These are phyloP conservation scores for Metschnikowia noctiluminum DNA, from an alignment of 805 yeast genomes.

Conservation along the genomic window DNA sequence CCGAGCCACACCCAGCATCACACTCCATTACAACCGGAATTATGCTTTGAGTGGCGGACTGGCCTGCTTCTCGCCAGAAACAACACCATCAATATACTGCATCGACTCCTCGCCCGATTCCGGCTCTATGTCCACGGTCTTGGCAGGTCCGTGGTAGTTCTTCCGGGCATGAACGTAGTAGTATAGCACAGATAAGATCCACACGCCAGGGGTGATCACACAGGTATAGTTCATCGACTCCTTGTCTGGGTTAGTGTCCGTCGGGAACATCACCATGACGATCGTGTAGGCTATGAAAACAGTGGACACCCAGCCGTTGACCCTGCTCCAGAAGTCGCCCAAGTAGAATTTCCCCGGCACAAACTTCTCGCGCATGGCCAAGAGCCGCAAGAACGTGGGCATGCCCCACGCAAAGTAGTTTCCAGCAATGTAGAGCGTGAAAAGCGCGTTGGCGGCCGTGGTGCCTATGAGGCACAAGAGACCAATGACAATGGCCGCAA, in stretches of 20 bases:
- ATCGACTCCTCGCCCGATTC: neutral
- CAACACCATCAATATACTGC: slow-evolving; percentile 4
- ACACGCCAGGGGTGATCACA: slow-evolving; percentile 59
- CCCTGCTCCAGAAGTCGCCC: slow-evolving; percentile 47
- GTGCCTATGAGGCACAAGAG: slow-evolving; percentile 54
- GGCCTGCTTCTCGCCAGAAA: neutral
- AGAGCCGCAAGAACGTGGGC: slow-evolving; percentile 48
- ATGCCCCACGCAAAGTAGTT: slow-evolving; percentile 61
- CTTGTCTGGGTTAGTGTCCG: slow-evolving; percentile 35
- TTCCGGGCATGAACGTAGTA: slow-evolving; percentile 51
- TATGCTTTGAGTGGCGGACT: neutral
- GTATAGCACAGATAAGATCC: slow-evolving; percentile 52
- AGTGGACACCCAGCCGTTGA: slow-evolving; percentile 45
- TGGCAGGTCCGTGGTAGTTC: slow-evolving; percentile 53
- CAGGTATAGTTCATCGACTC: slow-evolving; percentile 66
- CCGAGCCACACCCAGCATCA: too few relatives aligned
- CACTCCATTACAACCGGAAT: neutral
- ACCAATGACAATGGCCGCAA: slow-evolving; percentile 49
- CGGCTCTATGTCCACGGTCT: slow-evolving; percentile 20
- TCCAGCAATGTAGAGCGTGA: slow-evolving; percentile 60
- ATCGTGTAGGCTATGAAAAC: slow-evolving; percentile 52
- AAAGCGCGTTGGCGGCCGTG: slow-evolving; percentile 62
- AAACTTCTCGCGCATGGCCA: slow-evolving; percentile 48
- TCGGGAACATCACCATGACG: slow-evolving; percentile 61
- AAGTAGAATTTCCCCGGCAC: slow-evolving; percentile 65